These are phyloP conservation scores for Lignosus rhinocerotis DNA, from an alignment of 1,284 basidiomycete genomes.

Conservation along the genomic window DNA sequence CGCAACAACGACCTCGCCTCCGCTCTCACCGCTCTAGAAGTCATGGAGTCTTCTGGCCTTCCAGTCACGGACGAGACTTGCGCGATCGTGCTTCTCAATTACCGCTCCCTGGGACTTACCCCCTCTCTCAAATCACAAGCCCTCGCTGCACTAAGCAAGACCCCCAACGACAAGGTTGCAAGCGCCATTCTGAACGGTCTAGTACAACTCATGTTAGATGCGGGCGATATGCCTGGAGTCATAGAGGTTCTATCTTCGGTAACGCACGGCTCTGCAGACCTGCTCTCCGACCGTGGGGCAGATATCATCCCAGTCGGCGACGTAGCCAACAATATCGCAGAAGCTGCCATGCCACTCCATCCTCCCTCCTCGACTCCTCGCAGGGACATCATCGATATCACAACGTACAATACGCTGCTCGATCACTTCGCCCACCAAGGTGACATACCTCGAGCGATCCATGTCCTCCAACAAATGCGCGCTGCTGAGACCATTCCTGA, in stretches of 20 bases:
- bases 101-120: slow-evolving; percentile 63
- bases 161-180: slow-evolving; percentile 40
- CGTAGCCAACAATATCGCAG: slow-evolving; percentile 5
- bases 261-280: slow-evolving; percentile 31
- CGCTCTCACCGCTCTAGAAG: slow-evolving; percentile 50
- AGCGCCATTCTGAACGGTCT: slow-evolving; percentile 63
- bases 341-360: not conserved
- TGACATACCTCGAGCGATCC: slow-evolving; percentile 47
- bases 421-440: slow-evolving; percentile 50
- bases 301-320: slow-evolving; percentile 37
- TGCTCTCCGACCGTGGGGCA: slow-evolving; percentile 29
- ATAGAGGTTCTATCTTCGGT: slow-evolving; percentile 52
- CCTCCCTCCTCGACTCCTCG: slow-evolving; percentile 35
- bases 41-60: slow-evolving; percentile 59
- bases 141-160: slow-evolving; percentile 43
- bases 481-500: slow-evolving; percentile 46
- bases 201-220: slow-evolving; percentile 58
- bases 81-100: slow-evolving; percentile 55
- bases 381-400: slow-evolving; percentile 38
- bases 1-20: slow-evolving; percentile 63
- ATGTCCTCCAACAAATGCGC: slow-evolving; percentile 51
- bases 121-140: slow-evolving; percentile 51
- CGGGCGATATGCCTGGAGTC: slow-evolving; percentile 49
- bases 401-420: slow-evolving; percentile 67
- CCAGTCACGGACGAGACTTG: slow-evolving; percentile 57